phyloP scores from a whole-genome alignment of 192 early-diverging fungal species.

The Coemansia sp. region DNA sequence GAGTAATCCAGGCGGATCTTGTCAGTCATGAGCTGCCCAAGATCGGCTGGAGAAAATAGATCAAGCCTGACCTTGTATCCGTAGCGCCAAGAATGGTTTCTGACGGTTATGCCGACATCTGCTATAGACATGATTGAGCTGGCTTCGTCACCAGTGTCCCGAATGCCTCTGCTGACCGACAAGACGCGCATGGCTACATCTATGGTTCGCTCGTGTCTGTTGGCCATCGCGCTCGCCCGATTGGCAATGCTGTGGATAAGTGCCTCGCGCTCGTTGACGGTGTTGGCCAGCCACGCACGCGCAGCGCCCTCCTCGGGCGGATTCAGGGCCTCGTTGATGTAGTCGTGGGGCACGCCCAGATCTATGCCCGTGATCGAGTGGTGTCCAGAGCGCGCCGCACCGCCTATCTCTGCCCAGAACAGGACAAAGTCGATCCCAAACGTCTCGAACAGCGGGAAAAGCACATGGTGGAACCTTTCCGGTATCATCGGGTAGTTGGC shows the following conservation, averaged over 20 bases:
- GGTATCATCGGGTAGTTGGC: constrained; percentile 69
- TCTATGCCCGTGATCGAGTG: constrained; percentile 93
- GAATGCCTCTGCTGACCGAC: not conserved
- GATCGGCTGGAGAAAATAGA: constrained; percentile 37
- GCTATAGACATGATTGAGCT: constrained; percentile 8
- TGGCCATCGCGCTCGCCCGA: constrained; percentile 1
- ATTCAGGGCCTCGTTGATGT: constrained; percentile 55
- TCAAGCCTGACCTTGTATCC: constrained; percentile 25
- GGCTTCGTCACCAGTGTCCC: not conserved
- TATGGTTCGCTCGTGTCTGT: constrained; percentile 30
- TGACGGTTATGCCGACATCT: constrained; percentile 23
- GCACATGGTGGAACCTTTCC: constrained; percentile 49
- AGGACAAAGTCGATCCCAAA: constrained; percentile 86
- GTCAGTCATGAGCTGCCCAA: constrained; percentile 9
- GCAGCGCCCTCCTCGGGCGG: constrained; percentile 51
- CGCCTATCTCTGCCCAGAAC: constrained; percentile 63
- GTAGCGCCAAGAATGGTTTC: constrained; percentile 51
- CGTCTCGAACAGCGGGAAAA: constrained; percentile 84
- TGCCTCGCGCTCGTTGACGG: constrained; percentile 35
- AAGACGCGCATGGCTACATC: constrained; percentile 24
- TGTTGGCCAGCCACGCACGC: constrained; percentile 42
- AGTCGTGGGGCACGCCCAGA: constrained; percentile 72
- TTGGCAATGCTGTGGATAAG: constrained; percentile 40
- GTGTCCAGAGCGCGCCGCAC: constrained; percentile 59
- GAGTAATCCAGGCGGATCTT: constrained; percentile 22